A percentile compares a stretch with the other conserved stretches of the same genome.
Conservation (phyloP, 345 rosid species). For the Eucalyptus curtisii region DNA sequence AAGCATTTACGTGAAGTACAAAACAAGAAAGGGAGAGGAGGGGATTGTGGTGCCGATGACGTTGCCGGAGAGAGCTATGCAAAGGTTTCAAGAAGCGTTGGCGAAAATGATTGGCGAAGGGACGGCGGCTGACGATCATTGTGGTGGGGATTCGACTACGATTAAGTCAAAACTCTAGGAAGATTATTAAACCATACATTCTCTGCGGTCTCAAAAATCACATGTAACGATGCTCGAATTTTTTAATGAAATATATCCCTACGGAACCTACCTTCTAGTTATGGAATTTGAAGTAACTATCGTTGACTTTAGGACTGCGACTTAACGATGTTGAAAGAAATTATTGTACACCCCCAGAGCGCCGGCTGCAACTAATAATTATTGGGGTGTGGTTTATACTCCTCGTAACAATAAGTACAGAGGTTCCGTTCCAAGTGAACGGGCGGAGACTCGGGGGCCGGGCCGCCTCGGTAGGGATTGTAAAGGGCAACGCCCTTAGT, state of each 20-base stretch:
- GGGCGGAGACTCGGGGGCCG: no score
- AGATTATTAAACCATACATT: no score
- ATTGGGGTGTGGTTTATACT: no score
- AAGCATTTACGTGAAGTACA: neutral
- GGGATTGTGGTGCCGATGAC: neutral
- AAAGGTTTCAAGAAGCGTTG: neutral
- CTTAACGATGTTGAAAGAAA: neutral
- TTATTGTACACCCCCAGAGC: no score
- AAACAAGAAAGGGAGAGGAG: neutral
- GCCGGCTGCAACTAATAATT: no score
- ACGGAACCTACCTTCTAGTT: neutral
- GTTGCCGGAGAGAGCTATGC: neutral
- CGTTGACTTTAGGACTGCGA: neutral
- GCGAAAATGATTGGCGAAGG: neutral
- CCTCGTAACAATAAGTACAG: accelerated
- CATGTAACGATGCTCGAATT: neutral
- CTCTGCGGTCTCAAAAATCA: neutral
- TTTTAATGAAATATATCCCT: neutral
- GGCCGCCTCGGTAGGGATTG: no score
- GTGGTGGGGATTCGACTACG: neutral
- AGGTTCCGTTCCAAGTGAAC: no score
- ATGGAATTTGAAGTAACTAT: neutral
- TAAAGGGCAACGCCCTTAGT: no score
- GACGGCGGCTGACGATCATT: neutral
- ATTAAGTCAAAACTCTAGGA: neutral